Conservation (phyloP, 805 yeast genomes). For the Ogataea methylovora region DNA sequence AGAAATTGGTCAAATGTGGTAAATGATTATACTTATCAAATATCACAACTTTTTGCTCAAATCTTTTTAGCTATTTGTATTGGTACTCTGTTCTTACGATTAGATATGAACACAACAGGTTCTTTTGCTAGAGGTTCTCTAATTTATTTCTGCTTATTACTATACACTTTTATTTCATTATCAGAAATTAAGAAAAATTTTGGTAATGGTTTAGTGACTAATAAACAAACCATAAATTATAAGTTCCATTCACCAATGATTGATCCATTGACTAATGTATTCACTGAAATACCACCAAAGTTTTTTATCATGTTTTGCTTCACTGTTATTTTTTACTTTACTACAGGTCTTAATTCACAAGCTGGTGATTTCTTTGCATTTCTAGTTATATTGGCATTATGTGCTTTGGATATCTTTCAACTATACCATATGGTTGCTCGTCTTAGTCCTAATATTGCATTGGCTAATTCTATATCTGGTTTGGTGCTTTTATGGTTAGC, state of each 20-base stretch:
- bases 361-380: constrained; percentile 51
- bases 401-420: constrained; percentile 36
- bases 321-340: constrained; percentile 45
- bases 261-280: constrained; percentile 56
- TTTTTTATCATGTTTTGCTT: constrained; percentile 36
- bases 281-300: constrained; percentile 61
- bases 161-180: constrained; percentile 40
- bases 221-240: constrained; percentile 58
- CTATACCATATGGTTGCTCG: constrained; percentile 47
- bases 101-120: constrained; percentile 42
- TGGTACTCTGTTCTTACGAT: constrained; percentile 55
- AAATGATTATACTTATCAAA: constrained; percentile 49
- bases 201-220: constrained; percentile 50
- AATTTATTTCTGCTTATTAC: constrained; percentile 51
- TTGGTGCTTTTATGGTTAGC: constrained; percentile 38
- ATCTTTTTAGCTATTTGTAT: constrained; percentile 49
- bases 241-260: constrained; percentile 70
- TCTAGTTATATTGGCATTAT: constrained; percentile 34
- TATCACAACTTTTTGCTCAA: constrained; percentile 39
- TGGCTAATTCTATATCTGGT: constrained; percentile 52
- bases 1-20: constrained; percentile 49
- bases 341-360: constrained; percentile 33
- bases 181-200: constrained; percentile 40
- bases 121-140: constrained; percentile 62
- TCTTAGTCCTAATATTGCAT: constrained; percentile 32